Evolutionary conservation across 768 basidiomycete species (phyloP), one percentile per base, ranked within the genome.

Genomic region (Mrakia frigida): DNA sequence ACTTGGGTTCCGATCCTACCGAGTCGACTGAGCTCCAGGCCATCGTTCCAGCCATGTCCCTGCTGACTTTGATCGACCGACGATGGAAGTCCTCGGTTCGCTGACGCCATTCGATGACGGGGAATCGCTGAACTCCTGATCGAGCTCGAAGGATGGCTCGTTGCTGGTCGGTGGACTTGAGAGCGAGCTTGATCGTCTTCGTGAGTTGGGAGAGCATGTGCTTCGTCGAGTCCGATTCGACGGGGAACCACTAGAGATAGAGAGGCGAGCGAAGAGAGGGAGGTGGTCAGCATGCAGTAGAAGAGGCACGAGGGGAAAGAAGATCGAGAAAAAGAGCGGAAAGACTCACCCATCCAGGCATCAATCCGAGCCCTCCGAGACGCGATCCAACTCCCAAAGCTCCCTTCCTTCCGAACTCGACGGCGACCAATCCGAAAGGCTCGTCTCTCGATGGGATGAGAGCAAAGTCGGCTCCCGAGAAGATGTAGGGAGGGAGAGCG

Each of bases 81-180:
- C 87, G 88, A 82, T 97, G 94, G 87, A 96, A 92, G 83, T 96
- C 94, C 84, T 97, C 94, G 87, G 90, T 92, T 69, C 92, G 89
- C 82, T 96, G 94, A 81, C 94, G 91, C 94, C 94, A 97, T 85
- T 97, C 94, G 37, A 97, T 92, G 75, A 97, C 94, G 6, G 94
- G 94, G 91, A 97, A 97, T 81, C 94, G 92, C 81, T 96, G 94
- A 4, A 97, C 88, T 25, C 94, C 94, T 23, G 94, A 96, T 60
- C 94, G 89, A 61, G 94, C 94, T 81, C 94, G 92, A 35, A 97
- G 87, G 80, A 96, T 90, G 13, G 94, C 93, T 74, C 94, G 90
- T 80, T 96, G 94, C 83, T 95, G 91, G 80, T 92, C 88, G 0
- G 90, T 89, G 14, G 94, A 95, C 84, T 91, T 95, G 78, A 97